Base-by-base conservation (phyloP, 129 eudicot species). In the Cynara cardunculus region DNA sequence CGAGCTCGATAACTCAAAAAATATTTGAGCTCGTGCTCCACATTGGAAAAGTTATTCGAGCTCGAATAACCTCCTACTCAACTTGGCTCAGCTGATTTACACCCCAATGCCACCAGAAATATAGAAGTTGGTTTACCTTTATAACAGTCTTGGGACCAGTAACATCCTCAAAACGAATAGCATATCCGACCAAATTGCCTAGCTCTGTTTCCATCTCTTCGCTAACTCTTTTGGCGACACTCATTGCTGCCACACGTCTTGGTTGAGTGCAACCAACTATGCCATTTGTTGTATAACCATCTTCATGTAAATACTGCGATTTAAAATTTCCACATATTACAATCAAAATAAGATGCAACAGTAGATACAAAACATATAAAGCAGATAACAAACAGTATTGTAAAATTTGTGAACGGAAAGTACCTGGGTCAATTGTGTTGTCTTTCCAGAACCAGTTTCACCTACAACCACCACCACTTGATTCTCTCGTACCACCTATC, bases 381-480 rank as follows among this genome's bases (percentile, higher is more conserved):
- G 3, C 16, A 49, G 16, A 84, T 64, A 22, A 30, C 65, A 19
- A 31, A 27, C 1, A 11, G 73, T 31, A 26, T 14, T 24, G 19
- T 12, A 25, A 32, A 24, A 3, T 26, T 6, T 72, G 74, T 14
- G 26, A 30, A 19, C 44, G 8, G 1, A n/a, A 74, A 76, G 69
- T 80, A 90, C 92, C 92, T 90, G 92, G 53, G 98, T 88, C 78
- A 91, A 56, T 46, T 93, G 97, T 69, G 98, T 93, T 2, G 98
- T 93, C 80, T 93, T 93, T 25, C 98, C 98, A 0, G 91, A 93
- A 77, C 98, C 98, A 70, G 98, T 89, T 80, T 93, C 97, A 70
- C 98, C 98, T 74, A 91, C 90, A 16, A 93, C 92, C 28, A 91
- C 90, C 32, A 91, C 70, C 31, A 91, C 93, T 81, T 91, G 97